Evolutionary conservation across 1,284 basidiomycete genomes (phyloP), one percentile per base, ranked within the genome.

Genomic region (Ustilago sp.): DNA sequence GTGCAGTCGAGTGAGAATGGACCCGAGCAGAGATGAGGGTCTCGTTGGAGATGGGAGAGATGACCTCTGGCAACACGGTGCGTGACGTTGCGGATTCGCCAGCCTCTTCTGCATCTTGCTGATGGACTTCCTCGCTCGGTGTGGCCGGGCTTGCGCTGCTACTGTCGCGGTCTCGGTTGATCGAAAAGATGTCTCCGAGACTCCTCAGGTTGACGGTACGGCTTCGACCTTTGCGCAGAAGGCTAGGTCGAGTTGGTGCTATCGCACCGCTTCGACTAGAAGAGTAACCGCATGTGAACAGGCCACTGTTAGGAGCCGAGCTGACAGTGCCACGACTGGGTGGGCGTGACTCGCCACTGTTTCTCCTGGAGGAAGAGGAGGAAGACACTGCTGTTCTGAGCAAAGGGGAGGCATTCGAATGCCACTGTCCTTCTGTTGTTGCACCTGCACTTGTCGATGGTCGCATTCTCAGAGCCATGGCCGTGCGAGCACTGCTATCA

Each of bases 1-100:
- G 59, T 23, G 35, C 13, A 0, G 32, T 54, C 8, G 63, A 28
- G 43, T 13, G 35, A 7, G 65, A n/a, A 8, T 60, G 68, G 35
- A 71, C 58, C n/a, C 74, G 64, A 4, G 74, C 68, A 58, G 74
- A 71, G 48, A 76, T 76, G 62, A 76, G 74, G 28, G 63, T 19
- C 52, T 76, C 74, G 6, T 43, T 39, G 8, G 74, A 64, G 23
- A 76, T 53, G 1, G 74, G 68, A 28, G 74, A 51, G 28, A 76
- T 55, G 17, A 63, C 56, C 45, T 76, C 74, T 28, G 68, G 65
- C 19, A 61, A n/a, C 5, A 68, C 35, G 8, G 58, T 28, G 7
- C 45, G 19, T 15, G 58, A 17, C 8, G 59, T 31, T 2, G 28
- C 8, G 11, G 39, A 19, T 9, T 57, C 35, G 7, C 8, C n/a